Base-by-base conservation (phyloP, 768 basidiomycete genomes). In the Sutorius australiensis region DNA sequence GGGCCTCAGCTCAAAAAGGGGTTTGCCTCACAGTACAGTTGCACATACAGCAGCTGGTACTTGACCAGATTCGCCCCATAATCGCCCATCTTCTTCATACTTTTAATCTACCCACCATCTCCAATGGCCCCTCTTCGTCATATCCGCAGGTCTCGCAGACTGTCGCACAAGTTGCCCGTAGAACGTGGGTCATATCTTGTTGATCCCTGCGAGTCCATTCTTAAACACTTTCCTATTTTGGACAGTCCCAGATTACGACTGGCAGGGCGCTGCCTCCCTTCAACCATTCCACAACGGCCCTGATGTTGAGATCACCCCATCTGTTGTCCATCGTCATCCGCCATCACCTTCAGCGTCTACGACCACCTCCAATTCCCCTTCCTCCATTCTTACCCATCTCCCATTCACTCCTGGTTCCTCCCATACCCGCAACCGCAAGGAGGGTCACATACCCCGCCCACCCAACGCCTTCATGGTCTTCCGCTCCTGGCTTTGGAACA, bases 401-500 rank as follows among this genome's bases (percentile, higher is more conserved):
- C 57, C 63, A 3, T 63, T 65, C 46, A 28, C 58, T 2, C 65
- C 65, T 19, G 70, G 71, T 30, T 66, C 72, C n/a, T 73, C 77
- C 8, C 77, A 77, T 50, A 67, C 66, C 0, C 73, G 74, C 51
- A 74, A 70, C 57, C 70, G 68, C 62, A 69, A 66, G 62, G 69
- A 63, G 10, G 75, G 74, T 33, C 83, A 83, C 64, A 80, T 92
- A 34, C 83, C 83, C 31, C 83, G 91, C 13, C 92, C 92, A 2
- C 78, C 87, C 50, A 95, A 94, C 63, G 86, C 90, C 10, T 95
- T 92, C 76, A 90, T 92, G 70, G 73, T 92, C 54, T 92, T 81
- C 66, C 83, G 91, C 37, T 89, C 84, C 17, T 79, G 79, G 62
- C 78, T 86, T 40, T 79, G 87, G 72, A 69, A 73, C 47, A 77